phyloP scores from a whole-genome alignment of 352 stramenopile genomes.

The Phytophthora capsici region DNA sequence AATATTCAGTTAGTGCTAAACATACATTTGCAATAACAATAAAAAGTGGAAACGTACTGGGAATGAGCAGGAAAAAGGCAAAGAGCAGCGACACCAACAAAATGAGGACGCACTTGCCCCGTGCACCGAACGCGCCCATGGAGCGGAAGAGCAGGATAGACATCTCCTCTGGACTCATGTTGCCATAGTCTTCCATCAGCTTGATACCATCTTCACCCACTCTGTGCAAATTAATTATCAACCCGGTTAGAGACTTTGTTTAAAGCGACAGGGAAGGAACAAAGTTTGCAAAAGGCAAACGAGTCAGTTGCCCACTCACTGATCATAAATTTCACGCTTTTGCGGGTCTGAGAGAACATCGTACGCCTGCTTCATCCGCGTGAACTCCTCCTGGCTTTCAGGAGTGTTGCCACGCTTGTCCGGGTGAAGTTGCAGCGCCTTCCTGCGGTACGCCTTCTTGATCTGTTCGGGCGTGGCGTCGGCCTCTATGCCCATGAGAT shows the following conservation, averaged over 20 bases:
- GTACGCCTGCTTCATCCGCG: conserved; percentile 92
- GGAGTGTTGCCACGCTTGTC: conserved; percentile 88
- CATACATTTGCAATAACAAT: conserved; percentile 13
- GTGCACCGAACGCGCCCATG: conserved; percentile 71
- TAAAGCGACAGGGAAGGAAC: neutral
- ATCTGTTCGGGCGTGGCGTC: conserved; percentile 86
- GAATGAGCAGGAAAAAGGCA: conserved; percentile 87
- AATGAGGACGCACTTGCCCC: conserved; percentile 77
- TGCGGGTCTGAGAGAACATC: conserved; percentile 92
- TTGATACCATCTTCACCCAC: conserved; percentile 90
- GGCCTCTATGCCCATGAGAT: conserved; percentile 77
- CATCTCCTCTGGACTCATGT: conserved; percentile 82
- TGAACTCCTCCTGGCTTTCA: conserved; percentile 91
- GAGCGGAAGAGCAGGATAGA: conserved; percentile 73
- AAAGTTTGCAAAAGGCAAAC: conserved; percentile 1
- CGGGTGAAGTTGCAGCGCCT: conserved; percentile 93
- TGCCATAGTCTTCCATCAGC: conserved; percentile 87
- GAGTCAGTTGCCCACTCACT: conserved; percentile 38
- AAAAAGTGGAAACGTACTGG: conserved; percentile 51
- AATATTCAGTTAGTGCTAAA: conserved; percentile 16
- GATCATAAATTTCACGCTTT: conserved; percentile 85
- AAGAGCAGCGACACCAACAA: conserved; percentile 76
- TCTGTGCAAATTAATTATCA: conserved; percentile 30
- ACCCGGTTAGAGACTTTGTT: neutral
- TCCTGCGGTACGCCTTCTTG: conserved; percentile 93